Evolutionary conservation across 495 filamentous ascomycete species (phyloP).

Genomic region (Penicillium paxilli): DNA sequence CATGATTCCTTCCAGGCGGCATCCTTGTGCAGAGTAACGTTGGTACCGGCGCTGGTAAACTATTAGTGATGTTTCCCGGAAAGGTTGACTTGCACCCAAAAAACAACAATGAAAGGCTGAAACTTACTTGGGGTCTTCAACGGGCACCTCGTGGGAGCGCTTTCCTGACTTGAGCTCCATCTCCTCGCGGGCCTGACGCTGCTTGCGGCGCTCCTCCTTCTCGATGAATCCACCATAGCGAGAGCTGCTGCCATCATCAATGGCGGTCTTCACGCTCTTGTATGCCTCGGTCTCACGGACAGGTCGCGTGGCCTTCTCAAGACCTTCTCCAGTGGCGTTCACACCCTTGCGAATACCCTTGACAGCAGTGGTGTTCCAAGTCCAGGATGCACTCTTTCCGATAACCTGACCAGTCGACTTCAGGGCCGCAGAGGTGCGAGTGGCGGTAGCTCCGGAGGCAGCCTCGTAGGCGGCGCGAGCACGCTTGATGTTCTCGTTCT

Average conservation of each 20-base stretch:
- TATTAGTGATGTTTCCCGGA: conserved; percentile 19
- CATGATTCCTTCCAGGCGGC: conserved; percentile 94
- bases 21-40: conserved; percentile 95
- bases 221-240: conserved; percentile 95
- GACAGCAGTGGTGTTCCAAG: conserved; percentile 92
- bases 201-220: conserved; percentile 84
- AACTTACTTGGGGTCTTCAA: conserved; percentile 86
- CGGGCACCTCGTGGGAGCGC: conserved; percentile 54
- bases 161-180: conserved; percentile 54
- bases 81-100: background rate
- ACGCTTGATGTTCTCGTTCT: conserved; percentile 86
- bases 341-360: conserved; percentile 90
- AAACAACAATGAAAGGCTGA: background rate
- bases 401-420: conserved; percentile 83
- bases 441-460: conserved; percentile 73
- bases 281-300: conserved; percentile 92
- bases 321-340: conserved; percentile 74
- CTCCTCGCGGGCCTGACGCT: conserved; percentile 71
- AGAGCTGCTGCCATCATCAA: conserved; percentile 95
- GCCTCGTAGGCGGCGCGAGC: conserved; percentile 83
- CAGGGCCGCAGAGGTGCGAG: conserved; percentile 72
- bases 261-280: conserved; percentile 91
- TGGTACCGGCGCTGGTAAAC: conserved; percentile 77
- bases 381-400: conserved; percentile 89
- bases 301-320: conserved; percentile 92